phyloP scores from a whole-genome alignment of 441 rosid genomes.

The Mallotus japonicus region DNA sequence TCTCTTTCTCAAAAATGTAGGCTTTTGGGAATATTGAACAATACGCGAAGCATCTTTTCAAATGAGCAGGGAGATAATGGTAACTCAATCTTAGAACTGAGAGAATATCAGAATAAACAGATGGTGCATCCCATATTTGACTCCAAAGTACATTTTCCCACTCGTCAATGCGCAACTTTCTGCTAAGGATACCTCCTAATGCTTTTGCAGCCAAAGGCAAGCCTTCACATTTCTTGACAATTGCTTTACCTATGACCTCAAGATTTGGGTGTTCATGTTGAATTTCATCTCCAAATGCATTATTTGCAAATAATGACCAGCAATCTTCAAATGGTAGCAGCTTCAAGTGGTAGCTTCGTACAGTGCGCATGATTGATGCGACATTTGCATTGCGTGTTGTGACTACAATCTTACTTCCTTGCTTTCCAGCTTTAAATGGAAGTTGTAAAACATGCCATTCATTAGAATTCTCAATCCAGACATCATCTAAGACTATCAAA shows the following conservation, averaged over 20 bases:
- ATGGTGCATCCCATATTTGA: constrained; percentile 26
- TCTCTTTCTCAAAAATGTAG: neutral
- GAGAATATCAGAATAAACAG: constrained; percentile 16
- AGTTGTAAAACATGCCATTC: neutral
- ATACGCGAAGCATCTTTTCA: constrained; percentile 30
- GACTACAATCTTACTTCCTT: constrained; percentile 16
- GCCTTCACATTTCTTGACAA: constrained; percentile 34
- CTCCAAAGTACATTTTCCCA: constrained; percentile 28
- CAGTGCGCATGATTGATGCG: constrained; percentile 21
- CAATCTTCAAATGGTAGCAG: constrained; percentile 21
- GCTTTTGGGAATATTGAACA: neutral
- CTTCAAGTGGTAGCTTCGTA: neutral
- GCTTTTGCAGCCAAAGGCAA: constrained; percentile 1
- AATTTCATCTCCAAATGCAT: constrained; percentile 21
- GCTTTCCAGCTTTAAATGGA: constrained; percentile 21
- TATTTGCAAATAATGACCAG: constrained; percentile 20
- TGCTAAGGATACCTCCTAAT: constrained; percentile 25
- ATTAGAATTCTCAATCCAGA: no score
- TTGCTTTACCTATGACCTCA: constrained; percentile 22
- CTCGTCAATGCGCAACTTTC: constrained; percentile 11
- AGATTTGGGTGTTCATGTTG: constrained; percentile 2
- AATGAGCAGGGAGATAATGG: constrained; percentile 33
- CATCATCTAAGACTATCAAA: constrained; percentile 37
- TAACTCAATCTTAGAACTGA: constrained; percentile 33
- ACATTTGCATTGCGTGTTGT: constrained; percentile 16